phyloP scores from a whole-genome alignment of 2,329 filamentous ascomycete genomes.

The Sclerotinia borealis region DNA sequence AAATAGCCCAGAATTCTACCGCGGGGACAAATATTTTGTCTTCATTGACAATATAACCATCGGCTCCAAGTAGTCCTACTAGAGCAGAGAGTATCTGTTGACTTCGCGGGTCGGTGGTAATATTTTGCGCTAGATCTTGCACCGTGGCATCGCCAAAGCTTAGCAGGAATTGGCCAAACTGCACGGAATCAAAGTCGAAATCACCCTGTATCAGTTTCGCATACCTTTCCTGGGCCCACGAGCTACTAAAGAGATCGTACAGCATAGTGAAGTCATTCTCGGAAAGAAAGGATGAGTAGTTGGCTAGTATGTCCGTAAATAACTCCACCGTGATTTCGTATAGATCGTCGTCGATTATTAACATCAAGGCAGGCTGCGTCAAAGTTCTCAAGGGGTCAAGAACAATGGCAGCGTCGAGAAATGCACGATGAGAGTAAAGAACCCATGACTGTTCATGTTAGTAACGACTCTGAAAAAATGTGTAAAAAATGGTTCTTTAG shows the following conservation, averaged over 20 bases:
- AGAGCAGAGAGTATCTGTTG: slow-evolving; percentile 51
- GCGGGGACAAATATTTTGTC: slow-evolving; percentile 67
- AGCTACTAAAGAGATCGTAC: slow-evolving; percentile 52
- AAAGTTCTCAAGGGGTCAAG: slow-evolving; percentile 54
- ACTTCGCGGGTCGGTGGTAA: slow-evolving; percentile 41
- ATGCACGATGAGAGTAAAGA: slow-evolving; percentile 62
- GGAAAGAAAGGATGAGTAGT: slow-evolving; percentile 58
- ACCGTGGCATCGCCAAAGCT: slow-evolving; percentile 63
- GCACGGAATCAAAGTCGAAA: slow-evolving; percentile 56
- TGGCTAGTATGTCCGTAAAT: slow-evolving; percentile 58
- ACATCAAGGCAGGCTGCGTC: slow-evolving; percentile 53
- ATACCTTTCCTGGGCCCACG: slow-evolving; percentile 54
- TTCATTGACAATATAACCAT: slow-evolving; percentile 63
- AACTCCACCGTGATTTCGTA: slow-evolving; percentile 58
- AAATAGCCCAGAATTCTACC: slow-evolving; percentile 77
- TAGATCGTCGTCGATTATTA: slow-evolving; percentile 51
- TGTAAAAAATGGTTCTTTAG: neutral
- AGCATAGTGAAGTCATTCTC: slow-evolving; percentile 52
- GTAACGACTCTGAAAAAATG: neutral
- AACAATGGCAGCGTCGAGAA: slow-evolving; percentile 50
- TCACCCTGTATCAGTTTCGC: slow-evolving; percentile 51
- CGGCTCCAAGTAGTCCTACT: slow-evolving; percentile 58
- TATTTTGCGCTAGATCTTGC: slow-evolving; percentile 50
- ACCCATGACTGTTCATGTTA: slow-evolving; percentile 57
- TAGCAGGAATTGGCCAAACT: slow-evolving; percentile 61